Conservation (phyloP, 2,329 filamentous ascomycete species). For the Ceratocystis harringtonii region DNA sequence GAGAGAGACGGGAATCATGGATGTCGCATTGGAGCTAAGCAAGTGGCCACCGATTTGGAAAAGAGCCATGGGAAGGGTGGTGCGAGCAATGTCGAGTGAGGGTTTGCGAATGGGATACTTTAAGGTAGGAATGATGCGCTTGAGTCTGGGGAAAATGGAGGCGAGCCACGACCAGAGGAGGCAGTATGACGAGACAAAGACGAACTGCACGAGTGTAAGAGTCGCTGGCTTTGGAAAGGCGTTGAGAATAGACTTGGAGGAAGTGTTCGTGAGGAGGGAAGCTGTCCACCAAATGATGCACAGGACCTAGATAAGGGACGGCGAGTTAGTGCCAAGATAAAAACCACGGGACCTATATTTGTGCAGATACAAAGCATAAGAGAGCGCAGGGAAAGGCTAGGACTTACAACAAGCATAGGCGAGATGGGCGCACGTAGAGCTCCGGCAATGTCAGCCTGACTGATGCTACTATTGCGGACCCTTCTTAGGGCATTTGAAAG, state of each 20-base stretch:
- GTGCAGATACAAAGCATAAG: not conserved
- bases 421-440: slow-evolving; percentile 83
- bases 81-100: slow-evolving; percentile 64
- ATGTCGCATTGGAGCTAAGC: slow-evolving; percentile 81
- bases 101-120: slow-evolving; percentile 72
- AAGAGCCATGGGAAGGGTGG: slow-evolving; percentile 76
- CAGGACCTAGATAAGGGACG: slow-evolving; percentile 43
- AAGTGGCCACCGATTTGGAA: slow-evolving; percentile 94
- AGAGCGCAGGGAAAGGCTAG: not conserved
- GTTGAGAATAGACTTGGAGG: slow-evolving; percentile 91
- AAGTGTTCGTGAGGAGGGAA: slow-evolving; percentile 91
- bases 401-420: slow-evolving; percentile 63
- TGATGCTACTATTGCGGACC: slow-evolving; percentile 74
- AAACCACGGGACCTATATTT: not conserved
- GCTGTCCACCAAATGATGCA: slow-evolving; percentile 91
- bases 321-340: not conserved
- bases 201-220: slow-evolving; percentile 84
- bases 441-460: slow-evolving; percentile 84
- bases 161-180: slow-evolving; percentile 65
- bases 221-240: slow-evolving; percentile 83
- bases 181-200: slow-evolving; percentile 80
- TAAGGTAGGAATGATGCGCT: slow-evolving; percentile 58
- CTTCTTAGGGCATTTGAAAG: slow-evolving; percentile 62
- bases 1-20: slow-evolving; percentile 87
- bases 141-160: slow-evolving; percentile 53